Conservation (phyloP, 1,284 basidiomycete species). For the Naganishia liquefaciens region DNA sequence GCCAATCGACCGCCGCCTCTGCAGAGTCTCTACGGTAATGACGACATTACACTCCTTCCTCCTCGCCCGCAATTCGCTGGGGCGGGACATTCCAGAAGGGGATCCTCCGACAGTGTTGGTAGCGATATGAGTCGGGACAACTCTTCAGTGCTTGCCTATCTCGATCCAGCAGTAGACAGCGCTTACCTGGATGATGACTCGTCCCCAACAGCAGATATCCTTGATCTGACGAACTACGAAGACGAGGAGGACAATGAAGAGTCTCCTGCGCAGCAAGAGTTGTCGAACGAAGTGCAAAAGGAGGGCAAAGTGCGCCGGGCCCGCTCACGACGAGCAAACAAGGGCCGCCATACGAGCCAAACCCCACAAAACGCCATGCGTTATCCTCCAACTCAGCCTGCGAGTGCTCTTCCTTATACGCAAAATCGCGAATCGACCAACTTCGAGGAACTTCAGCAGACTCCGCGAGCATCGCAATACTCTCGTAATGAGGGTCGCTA, state of each 20-base stretch:
- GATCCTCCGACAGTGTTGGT: slow-evolving; percentile 49
- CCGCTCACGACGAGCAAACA: slow-evolving; percentile 35
- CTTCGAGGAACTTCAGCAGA: slow-evolving; percentile 13
- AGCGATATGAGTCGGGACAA: slow-evolving; percentile 44
- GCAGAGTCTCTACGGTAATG: slow-evolving; percentile 20
- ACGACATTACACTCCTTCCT: slow-evolving; percentile 50
- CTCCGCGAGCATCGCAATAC: background rate
- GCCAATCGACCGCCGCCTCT: slow-evolving; percentile 18
- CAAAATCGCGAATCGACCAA: slow-evolving; percentile 10
- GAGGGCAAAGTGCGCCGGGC: slow-evolving; percentile 70
- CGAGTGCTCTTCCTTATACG: slow-evolving; percentile 9
- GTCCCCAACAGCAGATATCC: slow-evolving; percentile 54
- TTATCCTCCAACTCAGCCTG: slow-evolving; percentile 14
- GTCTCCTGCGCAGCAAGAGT: slow-evolving; percentile 62
- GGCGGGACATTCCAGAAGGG: slow-evolving; percentile 39
- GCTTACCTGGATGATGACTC: slow-evolving; percentile 23
- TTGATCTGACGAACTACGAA: slow-evolving; percentile 78
- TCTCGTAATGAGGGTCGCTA: slow-evolving; percentile 14
- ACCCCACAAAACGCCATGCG: slow-evolving; percentile 1
- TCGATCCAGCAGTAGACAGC: slow-evolving; percentile 29
- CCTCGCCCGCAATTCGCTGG: slow-evolving; percentile 57
- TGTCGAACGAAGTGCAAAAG: slow-evolving; percentile 65
- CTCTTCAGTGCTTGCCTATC: slow-evolving; percentile 58
- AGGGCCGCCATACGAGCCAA: background rate
- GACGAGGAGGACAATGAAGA: slow-evolving; percentile 73